These are phyloP conservation scores for Mycoemilia scoparia DNA, from an alignment of 192 early-diverging fungal species.

Conservation along the genomic window DNA sequence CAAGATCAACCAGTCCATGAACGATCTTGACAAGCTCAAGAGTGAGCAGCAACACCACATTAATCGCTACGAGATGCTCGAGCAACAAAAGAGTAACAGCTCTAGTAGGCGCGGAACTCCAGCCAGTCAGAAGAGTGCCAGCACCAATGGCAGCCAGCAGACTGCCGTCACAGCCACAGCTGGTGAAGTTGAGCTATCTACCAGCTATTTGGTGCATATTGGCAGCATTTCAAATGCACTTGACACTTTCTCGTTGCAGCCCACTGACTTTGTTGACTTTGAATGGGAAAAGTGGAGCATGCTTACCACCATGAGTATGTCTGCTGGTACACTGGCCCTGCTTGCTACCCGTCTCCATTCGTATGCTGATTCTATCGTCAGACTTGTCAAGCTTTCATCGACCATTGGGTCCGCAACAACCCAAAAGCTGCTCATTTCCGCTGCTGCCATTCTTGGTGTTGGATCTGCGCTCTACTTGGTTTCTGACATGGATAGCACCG, in stretches of 20 bases:
- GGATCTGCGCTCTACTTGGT: conserved; percentile 44
- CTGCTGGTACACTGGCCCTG: conserved; percentile 33
- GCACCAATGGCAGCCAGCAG: conserved; percentile 31
- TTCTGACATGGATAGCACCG: conserved; percentile 45
- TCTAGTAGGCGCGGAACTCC: no score
- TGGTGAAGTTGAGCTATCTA: conserved; percentile 14
- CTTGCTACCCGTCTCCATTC: conserved; percentile 14
- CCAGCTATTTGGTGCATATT: conserved; percentile 20
- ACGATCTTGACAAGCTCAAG: conserved; percentile 13
- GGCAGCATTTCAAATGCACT: conserved; percentile 30
- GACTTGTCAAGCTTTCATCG: conserved; percentile 20
- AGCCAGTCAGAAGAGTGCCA: conserved; percentile 16
- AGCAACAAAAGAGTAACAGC: no score
- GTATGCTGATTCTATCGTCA: conserved; percentile 11
- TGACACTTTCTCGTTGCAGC: conserved; percentile 25
- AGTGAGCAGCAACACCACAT: conserved; percentile 16
- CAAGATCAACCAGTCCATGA: conserved; percentile 20
- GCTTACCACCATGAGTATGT: conserved; percentile 31
- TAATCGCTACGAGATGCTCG: no score
- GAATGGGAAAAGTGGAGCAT: conserved; percentile 41
- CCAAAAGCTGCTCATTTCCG: conserved; percentile 22
- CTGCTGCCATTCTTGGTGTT: conserved; percentile 19
- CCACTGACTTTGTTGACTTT: conserved; percentile 39
- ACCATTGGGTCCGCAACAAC: conserved; percentile 15
- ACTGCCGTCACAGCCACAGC: conserved; percentile 15